Conservation (phyloP, 2,329 filamentous ascomycete species). For the Chalara sp. region DNA sequence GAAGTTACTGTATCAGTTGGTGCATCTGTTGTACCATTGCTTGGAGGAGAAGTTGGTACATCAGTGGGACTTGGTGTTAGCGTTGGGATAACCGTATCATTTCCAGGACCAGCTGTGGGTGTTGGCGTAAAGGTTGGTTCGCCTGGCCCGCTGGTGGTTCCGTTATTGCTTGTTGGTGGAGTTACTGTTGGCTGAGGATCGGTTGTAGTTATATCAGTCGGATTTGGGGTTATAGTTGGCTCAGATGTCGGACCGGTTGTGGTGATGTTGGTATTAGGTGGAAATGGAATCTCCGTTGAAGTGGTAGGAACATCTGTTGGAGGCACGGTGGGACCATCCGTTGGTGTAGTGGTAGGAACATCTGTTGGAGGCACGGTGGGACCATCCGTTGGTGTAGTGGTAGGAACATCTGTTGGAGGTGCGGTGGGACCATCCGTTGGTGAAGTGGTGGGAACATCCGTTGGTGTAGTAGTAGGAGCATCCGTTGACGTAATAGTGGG, state of each 20-base stretch:
- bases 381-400: neutral
- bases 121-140: neutral
- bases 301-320: neutral
- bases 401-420: too few relatives aligned
- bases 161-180: neutral
- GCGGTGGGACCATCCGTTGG: neutral
- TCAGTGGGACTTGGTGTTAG: neutral
- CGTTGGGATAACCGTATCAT: neutral
- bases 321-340: too few relatives aligned
- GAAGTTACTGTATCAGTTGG: slow-evolving; percentile 21
- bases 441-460: neutral
- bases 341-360: neutral
- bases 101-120: too few relatives aligned
- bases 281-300: neutral
- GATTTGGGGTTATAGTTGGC: neutral
- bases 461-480: too few relatives aligned
- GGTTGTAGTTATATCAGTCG: neutral
- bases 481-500: neutral
- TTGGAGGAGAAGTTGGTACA: neutral
- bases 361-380: too few relatives aligned
- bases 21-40: slow-evolving; percentile 5
- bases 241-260: neutral
- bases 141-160: neutral
- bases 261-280: neutral
- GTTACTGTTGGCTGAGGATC: neutral